Evolutionary conservation across 257 asterid species (phyloP), one percentile per base, ranked within the genome.

Genomic region (Cruciata laevipes): DNA sequence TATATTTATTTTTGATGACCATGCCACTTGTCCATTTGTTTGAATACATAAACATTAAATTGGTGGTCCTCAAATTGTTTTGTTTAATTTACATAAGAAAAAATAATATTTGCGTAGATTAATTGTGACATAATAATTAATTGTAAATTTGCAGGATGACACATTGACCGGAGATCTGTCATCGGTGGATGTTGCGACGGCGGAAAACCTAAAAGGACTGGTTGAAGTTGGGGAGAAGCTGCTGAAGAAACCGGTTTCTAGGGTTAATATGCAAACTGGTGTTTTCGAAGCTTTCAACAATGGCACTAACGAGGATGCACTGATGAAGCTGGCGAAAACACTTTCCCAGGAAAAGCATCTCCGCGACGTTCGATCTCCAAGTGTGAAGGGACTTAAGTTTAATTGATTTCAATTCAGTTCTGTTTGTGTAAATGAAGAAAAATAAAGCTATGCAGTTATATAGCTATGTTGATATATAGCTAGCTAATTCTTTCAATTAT

Each of bases 201-300:
- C 51, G 53, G 73, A 75, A 18, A 86, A 86, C 31, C 11, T 84
- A 73, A 47, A 78, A n/a, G 65, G 69, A 21, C 76, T 86, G 0
- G 82, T 79, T 0, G 30, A 68, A 70, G 75, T 61, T 7, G 89
- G 89, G 0, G 72, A 79, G 14, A 68, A 9, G 1, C 33, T 83
- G 33, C 40, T 86, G 61, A 77, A 77, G 33, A 80, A 80, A 17
- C 83, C 85, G 23, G 80, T 75, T 23, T 78, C 86, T 1, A 84
- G 84, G 71, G 68, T 80, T 4, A 82, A 84, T 63, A 2, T 82
- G 7, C 76, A 72, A 61, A 78, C 81, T 0, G 86, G 86, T 53
- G 11, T 33, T 25, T 69, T 11, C 20, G 73, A 79, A 42, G 49
- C 75, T 17, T 21, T 76, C 30, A 69, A 76, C 63, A 69, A 61